phyloP scores from a whole-genome alignment of 1,139 yeast species.

The Pichia sp. region DNA sequence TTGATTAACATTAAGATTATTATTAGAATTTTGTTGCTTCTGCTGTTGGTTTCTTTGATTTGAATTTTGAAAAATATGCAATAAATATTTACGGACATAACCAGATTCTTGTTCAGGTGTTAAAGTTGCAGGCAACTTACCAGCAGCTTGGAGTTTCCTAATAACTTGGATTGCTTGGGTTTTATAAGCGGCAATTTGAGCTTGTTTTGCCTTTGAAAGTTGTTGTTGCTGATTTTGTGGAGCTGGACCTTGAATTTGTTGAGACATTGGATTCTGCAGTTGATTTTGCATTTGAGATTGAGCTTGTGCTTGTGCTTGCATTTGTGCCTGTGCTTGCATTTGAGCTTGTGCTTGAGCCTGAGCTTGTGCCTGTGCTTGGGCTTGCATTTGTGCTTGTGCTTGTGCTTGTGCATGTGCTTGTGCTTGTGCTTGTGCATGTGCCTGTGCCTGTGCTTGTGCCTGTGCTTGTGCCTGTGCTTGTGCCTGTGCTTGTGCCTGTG shows the following conservation, averaged over 20 bases:
- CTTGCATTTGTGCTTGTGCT: slow-evolving; percentile 14
- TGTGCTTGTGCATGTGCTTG: slow-evolving; percentile 16
- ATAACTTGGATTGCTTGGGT: slow-evolving; percentile 33
- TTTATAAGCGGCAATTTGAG: slow-evolving; percentile 31
- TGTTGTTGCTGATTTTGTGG: slow-evolving; percentile 10
- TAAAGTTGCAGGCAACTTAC: slow-evolving; percentile 29
- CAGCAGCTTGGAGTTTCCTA: slow-evolving; percentile 31
- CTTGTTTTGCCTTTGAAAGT: slow-evolving; percentile 12
- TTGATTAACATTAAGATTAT: neutral
- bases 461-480: slow-evolving; percentile 12
- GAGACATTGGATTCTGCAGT: neutral
- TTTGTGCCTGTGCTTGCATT: neutral
- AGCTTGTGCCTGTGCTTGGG: neutral
- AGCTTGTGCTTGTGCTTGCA: neutral
- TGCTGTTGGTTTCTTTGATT: slow-evolving; percentile 13
- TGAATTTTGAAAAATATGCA: slow-evolving; percentile 21
- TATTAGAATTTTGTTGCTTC: slow-evolving; percentile 10
- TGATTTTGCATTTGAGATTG: neutral
- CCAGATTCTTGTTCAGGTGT: slow-evolving; percentile 35
- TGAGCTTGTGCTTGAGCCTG: neutral
- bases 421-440: neutral
- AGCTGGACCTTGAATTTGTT: slow-evolving; percentile 16
- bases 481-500: slow-evolving; percentile 6
- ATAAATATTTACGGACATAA: slow-evolving; percentile 34
- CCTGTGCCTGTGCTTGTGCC: slow-evolving; percentile 20